Percentiles rank a stretch among this genome's conserved stretches.
Evolutionary conservation across 495 filamentous ascomycete genomes (phyloP).

Genomic region (Penicillium pancosmium): DNA sequence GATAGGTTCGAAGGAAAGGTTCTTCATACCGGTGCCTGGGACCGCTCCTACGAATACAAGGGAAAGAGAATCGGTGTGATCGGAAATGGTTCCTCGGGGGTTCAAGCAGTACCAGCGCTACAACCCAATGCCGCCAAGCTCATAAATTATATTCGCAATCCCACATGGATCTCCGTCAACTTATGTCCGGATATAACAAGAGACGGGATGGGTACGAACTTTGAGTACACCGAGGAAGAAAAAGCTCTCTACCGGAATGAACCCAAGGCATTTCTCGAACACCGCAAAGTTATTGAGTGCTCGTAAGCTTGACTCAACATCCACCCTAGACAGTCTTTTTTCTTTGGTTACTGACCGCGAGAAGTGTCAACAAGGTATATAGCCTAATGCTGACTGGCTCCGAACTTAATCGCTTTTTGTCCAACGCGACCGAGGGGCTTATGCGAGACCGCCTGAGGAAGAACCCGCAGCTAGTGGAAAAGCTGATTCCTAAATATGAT

Average conservation of each 20-base stretch:
- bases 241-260: conserved; percentile 15
- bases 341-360: background rate
- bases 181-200: conserved; percentile 16
- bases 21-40: conserved; percentile 30
- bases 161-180: conserved; percentile 20
- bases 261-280: conserved; percentile 12
- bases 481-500: conserved; percentile 42
- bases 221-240: conserved; percentile 43
- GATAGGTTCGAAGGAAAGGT: conserved; percentile 22
- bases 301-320: conserved; percentile 6
- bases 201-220: conserved; percentile 33
- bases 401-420: conserved; percentile 5
- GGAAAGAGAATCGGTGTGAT: conserved; percentile 51
- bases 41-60: conserved; percentile 26
- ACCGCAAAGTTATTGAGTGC: conserved; percentile 19
- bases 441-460: conserved; percentile 43
- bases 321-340: too few relatives aligned
- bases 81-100: conserved; percentile 47
- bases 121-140: conserved; percentile 1
- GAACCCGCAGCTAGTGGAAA: conserved; percentile 35
- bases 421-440: background rate
- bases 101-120: conserved; percentile 35
- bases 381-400: conserved; percentile 15
- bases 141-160: conserved; percentile 5
- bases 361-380: conserved; percentile 15